These are phyloP conservation scores for Blastomyces emzantsi DNA, from an alignment of 2,329 filamentous ascomycete genomes.

Conservation along the genomic window DNA sequence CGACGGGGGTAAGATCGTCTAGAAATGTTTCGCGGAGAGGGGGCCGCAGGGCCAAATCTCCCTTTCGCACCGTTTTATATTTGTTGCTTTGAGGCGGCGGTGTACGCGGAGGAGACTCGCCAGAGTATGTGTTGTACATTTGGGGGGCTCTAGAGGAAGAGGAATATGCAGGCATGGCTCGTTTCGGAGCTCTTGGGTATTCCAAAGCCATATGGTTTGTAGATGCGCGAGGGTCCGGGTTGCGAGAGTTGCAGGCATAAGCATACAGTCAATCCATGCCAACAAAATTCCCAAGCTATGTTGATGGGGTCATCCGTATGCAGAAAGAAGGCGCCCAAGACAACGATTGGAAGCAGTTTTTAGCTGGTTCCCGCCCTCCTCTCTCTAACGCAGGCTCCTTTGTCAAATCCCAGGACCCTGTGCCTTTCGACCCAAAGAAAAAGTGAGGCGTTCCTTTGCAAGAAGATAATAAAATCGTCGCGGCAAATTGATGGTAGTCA, in stretches of 20 bases:
- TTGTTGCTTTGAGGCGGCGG: constrained; percentile 29
- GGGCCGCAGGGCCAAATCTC: constrained; percentile 23
- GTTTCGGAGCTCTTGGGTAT: not conserved
- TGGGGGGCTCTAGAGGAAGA: constrained; percentile 11
- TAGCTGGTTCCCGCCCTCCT: not conserved
- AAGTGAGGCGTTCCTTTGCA: not conserved
- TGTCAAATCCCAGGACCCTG: not conserved
- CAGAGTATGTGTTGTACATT: constrained; percentile 15
- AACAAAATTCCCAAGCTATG: not conserved
- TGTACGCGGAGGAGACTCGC: constrained; percentile 33
- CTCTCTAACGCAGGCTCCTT: not conserved
- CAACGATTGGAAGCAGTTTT: not conserved
- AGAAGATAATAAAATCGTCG: not conserved
- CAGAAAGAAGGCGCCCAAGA: not conserved
- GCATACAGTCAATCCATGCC: constrained; percentile 2
- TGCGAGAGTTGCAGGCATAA: not conserved
- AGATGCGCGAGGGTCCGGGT: not conserved
- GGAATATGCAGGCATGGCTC: constrained; percentile 2
- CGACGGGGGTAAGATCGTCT: constrained; percentile 28
- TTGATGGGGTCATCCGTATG: not conserved
- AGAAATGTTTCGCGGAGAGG: constrained; percentile 36
- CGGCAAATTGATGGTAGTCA: not conserved
- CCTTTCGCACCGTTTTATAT: constrained; percentile 23
- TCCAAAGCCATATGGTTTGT: not conserved
- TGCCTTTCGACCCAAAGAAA: not conserved